These are phyloP conservation scores for Nakazawaea wickerhamii DNA, from an alignment of 805 yeast genomes.

Conservation along the genomic window DNA sequence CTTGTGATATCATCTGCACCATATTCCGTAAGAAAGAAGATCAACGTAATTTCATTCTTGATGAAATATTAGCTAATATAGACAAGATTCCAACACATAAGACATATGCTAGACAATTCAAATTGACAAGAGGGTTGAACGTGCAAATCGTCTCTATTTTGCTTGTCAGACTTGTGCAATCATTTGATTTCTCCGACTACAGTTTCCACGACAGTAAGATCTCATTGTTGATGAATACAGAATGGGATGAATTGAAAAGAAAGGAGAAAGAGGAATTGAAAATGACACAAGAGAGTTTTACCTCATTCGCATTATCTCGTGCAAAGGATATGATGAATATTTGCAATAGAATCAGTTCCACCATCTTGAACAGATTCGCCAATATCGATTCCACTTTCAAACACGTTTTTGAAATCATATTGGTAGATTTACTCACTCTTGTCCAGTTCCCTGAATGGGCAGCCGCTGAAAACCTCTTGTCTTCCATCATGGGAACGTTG, in stretches of 20 bases:
- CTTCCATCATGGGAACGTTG: slow-evolving; percentile 38
- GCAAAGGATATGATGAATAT: slow-evolving; percentile 7
- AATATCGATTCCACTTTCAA: slow-evolving; percentile 27
- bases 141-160: slow-evolving; percentile 46
- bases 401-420: slow-evolving; percentile 42
- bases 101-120: slow-evolving; percentile 35
- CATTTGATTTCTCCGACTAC: slow-evolving; percentile 24
- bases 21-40: slow-evolving; percentile 37
- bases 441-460: slow-evolving; percentile 58
- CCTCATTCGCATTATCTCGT: background rate
- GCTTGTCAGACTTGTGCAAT: slow-evolving; percentile 38
- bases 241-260: slow-evolving; percentile 2
- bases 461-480: slow-evolving; percentile 46
- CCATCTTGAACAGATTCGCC: slow-evolving; percentile 25
- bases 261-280: background rate
- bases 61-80: slow-evolving; percentile 51
- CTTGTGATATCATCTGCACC: slow-evolving; percentile 26
- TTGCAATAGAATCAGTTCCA: slow-evolving; percentile 26
- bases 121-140: slow-evolving; percentile 36
- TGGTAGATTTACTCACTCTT: slow-evolving; percentile 51
- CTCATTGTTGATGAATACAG: background rate
- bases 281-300: background rate
- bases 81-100: slow-evolving; percentile 45
- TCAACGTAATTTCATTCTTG: slow-evolving; percentile 57
- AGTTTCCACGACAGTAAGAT: background rate